Conservation (phyloP, 2,329 filamentous ascomycete genomes). For the Ciborinia camelliae region DNA sequence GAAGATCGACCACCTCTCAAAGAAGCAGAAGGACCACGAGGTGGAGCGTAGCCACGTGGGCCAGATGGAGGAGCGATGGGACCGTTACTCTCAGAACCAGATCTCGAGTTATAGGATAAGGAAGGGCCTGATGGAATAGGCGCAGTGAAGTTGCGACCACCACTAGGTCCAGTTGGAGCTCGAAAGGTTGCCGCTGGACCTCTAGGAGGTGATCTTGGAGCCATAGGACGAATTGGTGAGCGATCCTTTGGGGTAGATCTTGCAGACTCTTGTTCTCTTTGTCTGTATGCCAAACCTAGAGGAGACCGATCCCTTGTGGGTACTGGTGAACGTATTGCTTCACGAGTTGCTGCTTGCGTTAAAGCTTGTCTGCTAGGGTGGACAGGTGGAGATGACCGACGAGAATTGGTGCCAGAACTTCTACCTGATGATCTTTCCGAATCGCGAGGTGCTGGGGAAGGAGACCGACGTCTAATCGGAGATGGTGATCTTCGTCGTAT, state of each 20-base stretch:
- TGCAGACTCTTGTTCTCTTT: conserved; percentile 32
- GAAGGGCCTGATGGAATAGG: conserved; percentile 23
- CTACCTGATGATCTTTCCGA: conserved; percentile 50
- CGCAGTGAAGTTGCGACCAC: conserved; percentile 33
- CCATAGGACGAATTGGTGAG: conserved; percentile 32
- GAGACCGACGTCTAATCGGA: conserved; percentile 41
- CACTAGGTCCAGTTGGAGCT: conserved; percentile 37
- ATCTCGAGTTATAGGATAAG: conserved; percentile 25
- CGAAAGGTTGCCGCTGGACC: conserved; percentile 36
- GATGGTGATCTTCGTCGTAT: conserved; percentile 36
- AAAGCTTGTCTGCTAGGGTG: conserved; percentile 51
- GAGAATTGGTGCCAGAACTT: conserved; percentile 57
- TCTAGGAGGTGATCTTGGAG: conserved; percentile 36
- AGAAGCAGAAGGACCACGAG: conserved; percentile 29
- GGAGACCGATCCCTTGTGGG: conserved; percentile 32
- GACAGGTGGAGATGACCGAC: conserved; percentile 57
- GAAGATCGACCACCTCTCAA: conserved; percentile 35
- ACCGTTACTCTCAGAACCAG: conserved; percentile 25
- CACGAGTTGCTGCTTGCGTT: conserved; percentile 38
- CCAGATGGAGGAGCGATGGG: conserved; percentile 34
- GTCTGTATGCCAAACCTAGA: conserved; percentile 29
- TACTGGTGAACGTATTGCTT: conserved; percentile 33
- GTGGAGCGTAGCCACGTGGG: conserved; percentile 36
- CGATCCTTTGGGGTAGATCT: conserved; percentile 35
- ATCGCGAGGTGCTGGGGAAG: conserved; percentile 47